Evolutionary conservation across 768 basidiomycete genomes (phyloP).

Genomic region (Russula olivacea): DNA sequence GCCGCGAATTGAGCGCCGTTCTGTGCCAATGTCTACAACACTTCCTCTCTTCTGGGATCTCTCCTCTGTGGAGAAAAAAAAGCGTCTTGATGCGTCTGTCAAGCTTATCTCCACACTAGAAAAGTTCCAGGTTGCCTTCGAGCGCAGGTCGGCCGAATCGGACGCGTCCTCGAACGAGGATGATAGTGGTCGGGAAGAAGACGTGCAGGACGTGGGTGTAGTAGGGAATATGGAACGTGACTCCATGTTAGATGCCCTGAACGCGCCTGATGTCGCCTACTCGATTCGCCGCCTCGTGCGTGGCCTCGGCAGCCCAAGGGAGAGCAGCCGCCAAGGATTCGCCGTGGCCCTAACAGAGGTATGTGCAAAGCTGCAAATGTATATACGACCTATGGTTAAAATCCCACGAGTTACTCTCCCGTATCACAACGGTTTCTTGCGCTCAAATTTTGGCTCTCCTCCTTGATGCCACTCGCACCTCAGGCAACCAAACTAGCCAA

Average conservation of each 20-base stretch:
- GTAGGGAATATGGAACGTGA: slow-evolving; percentile 38
- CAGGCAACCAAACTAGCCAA: slow-evolving; percentile 77
- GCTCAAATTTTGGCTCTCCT: slow-evolving; percentile 72
- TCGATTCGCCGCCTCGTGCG: slow-evolving; percentile 81
- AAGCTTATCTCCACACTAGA: slow-evolving; percentile 78
- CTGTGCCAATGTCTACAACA: slow-evolving; percentile 64
- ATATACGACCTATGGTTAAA: slow-evolving; percentile 13
- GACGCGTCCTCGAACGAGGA: slow-evolving; percentile 34
- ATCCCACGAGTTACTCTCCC: slow-evolving; percentile 59
- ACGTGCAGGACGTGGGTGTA: slow-evolving; percentile 33
- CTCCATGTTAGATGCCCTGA: slow-evolving; percentile 56
- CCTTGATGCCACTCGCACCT: slow-evolving; percentile 60
- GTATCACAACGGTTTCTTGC: slow-evolving; percentile 72
- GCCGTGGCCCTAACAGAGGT: slow-evolving; percentile 96
- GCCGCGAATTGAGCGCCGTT: neutral
- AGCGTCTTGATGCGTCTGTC: slow-evolving; percentile 78
- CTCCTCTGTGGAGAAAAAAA: slow-evolving; percentile 72
- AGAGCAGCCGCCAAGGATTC: slow-evolving; percentile 91
- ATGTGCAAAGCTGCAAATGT: slow-evolving; percentile 26
- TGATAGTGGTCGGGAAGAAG: slow-evolving; percentile 4
- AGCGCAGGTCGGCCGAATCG: slow-evolving; percentile 34
- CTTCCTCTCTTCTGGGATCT: slow-evolving; percentile 93
- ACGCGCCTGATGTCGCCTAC: slow-evolving; percentile 90
- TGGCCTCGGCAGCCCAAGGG: slow-evolving; percentile 86
- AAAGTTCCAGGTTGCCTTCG: slow-evolving; percentile 71